Base-by-base conservation (phyloP, 1,284 basidiomycete species). In the Rhodotorula sp. region DNA sequence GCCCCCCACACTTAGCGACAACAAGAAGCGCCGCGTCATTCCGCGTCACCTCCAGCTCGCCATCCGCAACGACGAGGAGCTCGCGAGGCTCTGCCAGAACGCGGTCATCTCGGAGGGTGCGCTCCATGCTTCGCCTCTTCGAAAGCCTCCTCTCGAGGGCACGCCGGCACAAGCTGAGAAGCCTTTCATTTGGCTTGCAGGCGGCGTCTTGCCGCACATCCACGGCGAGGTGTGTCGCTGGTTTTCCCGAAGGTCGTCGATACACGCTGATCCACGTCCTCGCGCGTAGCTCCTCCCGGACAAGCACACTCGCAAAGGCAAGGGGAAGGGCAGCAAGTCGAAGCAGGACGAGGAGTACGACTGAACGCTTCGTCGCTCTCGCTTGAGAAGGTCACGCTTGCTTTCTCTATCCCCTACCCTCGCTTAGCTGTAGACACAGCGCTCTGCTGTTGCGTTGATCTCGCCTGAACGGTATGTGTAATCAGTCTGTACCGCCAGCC, bases 1-100 rank as follows among this genome's bases (percentile, higher is more conserved):
- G 6, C 16, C 37, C 31, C 51, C 4, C 13, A 16, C 13, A 1
- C 9, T 59, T 59, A 67, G 65, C 46, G 62, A 71, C 53, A 59
- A 62, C 67, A 65, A 66, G 53, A 85, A 92, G 84, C 87, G 89
- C 78, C 90, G 91, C 88, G 92, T 93, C 79, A 89, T 91, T 13
- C 91, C 91, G 67, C 87, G 91, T 79, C 90, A 94, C 81, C 80
- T 94, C 68, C 91, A 92, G 80, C 88, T 94, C 69, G 91, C 92
- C 75, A 91, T 94, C 81, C 86, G 91, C 75, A 91, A 91, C 80
- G 90, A 91, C 70, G 89, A 91, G 50, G 62, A 91, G 87, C 77
- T 81, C 69, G 79, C 72, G 76, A 77, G 76, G 71, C 74, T 68
- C 83, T 90, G 88, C 28, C 90, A 93, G 79, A 91, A 92, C 83